Evolutionary conservation across 257 asterid species (phyloP).

Genomic region (Nicotiana paniculata): DNA sequence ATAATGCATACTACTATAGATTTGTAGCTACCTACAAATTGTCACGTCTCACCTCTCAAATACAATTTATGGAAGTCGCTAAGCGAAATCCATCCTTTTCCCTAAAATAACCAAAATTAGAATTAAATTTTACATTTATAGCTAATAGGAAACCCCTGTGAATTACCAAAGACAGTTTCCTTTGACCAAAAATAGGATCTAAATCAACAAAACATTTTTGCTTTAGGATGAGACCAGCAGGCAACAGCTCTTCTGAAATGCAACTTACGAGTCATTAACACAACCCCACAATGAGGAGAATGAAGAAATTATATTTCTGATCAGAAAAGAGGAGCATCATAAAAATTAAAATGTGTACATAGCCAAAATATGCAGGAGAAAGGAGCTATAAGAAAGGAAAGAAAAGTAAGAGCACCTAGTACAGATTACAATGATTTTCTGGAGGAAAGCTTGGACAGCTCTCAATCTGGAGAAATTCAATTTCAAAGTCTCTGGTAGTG

Average conservation of each 20-base stretch:
- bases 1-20: not conserved
- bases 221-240: not conserved
- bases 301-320: not conserved
- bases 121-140: not conserved
- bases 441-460: conserved; percentile 16
- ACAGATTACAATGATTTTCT: conserved; percentile 16
- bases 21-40: not conserved
- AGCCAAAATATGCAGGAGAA: not conserved
- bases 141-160: not conserved
- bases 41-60: not conserved
- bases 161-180: not conserved
- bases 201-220: not conserved
- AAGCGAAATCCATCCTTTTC: not conserved
- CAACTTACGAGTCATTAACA: not conserved
- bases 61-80: not conserved
- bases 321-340: not conserved
- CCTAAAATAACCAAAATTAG: not conserved
- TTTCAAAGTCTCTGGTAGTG: conserved; percentile 19
- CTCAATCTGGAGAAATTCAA: conserved; percentile 17
- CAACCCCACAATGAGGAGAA: not conserved
- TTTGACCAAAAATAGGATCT: not conserved
- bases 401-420: conserved; percentile 11
- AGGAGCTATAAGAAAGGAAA: not conserved
- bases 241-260: not conserved
- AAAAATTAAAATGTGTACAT: not conserved